These are phyloP conservation scores for Starmerella stigmatis DNA, from an alignment of 805 yeast species.

Conservation along the genomic window DNA sequence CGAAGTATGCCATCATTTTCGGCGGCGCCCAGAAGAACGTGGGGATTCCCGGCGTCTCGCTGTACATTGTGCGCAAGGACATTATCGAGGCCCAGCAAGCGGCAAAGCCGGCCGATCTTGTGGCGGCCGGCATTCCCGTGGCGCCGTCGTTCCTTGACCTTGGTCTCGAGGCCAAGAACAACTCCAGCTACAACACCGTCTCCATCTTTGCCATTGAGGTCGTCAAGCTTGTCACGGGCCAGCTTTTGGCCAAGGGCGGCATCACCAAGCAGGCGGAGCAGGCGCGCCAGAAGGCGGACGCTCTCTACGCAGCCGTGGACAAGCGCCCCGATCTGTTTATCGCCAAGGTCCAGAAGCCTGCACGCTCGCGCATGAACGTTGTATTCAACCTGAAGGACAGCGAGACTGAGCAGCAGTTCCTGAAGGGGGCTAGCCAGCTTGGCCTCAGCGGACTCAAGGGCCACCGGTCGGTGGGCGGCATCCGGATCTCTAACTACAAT, in stretches of 20 bases:
- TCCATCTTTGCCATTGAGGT: conserved; percentile 88
- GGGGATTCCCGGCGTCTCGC: conserved; percentile 90
- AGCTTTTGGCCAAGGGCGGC: conserved; percentile 63
- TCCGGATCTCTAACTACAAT: conserved; percentile 86
- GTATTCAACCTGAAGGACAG: conserved; percentile 68
- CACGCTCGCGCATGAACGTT: conserved; percentile 83
- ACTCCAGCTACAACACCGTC: conserved; percentile 90
- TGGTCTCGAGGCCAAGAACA: conserved; percentile 75
- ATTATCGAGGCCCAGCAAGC: conserved; percentile 41
- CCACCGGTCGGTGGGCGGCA: conserved; percentile 94
- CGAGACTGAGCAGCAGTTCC: conserved; percentile 55
- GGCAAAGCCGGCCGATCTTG: conserved; percentile 52
- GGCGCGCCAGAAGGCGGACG: conserved; percentile 51
- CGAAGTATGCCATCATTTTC: conserved; percentile 77
- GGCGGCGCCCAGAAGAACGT: conserved; percentile 99
- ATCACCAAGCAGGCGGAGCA: conserved; percentile 46
- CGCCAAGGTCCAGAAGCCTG: conserved; percentile 51
- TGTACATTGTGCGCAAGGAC: conserved; percentile 78
- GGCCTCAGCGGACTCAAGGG: conserved; percentile 79
- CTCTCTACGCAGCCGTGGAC: conserved; percentile 58
- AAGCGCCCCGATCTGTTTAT: conserved; percentile 53
- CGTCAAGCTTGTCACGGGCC: conserved; percentile 62
- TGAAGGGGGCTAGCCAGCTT: conserved; percentile 50
- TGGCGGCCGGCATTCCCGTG: conserved; percentile 54
- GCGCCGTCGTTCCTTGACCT: conserved; percentile 83